A percentile compares a stretch with the other conserved stretches of the same genome.
These are phyloP conservation scores for Crithidia brevicula DNA, from an alignment of 208 protist species.

Conservation along the genomic window DNA sequence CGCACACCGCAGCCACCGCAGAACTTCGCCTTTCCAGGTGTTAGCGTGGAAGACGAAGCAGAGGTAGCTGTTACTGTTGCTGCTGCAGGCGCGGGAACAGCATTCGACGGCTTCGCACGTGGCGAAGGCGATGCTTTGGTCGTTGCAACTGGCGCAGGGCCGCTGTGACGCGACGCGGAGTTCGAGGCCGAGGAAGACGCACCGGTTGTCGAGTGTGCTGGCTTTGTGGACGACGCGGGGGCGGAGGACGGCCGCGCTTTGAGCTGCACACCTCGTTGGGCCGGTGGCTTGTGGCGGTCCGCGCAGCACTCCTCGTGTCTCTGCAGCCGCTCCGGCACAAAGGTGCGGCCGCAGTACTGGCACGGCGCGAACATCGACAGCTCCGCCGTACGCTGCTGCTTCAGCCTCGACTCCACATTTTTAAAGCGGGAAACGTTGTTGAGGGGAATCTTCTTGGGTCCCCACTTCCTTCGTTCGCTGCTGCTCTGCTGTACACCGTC, in stretches of 20 bases:
- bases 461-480: not conserved
- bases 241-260: constrained; percentile 4
- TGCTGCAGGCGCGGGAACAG: not conserved
- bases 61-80: not conserved
- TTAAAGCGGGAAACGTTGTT: constrained; percentile 88
- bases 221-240: constrained; percentile 1
- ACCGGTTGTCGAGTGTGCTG: constrained; percentile 1
- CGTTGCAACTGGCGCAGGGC: not conserved
- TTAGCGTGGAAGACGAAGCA: not conserved
- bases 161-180: not conserved
- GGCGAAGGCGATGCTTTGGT: not conserved
- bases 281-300: constrained; percentile 59
- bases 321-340: constrained; percentile 67
- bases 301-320: constrained; percentile 88
- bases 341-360: constrained; percentile 76
- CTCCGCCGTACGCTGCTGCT: constrained; percentile 39
- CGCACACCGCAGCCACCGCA: constrained; percentile 74
- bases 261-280: constrained; percentile 1
- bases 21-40: constrained; percentile 35
- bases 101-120: not conserved
- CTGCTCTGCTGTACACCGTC: not conserved
- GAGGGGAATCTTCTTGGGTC: constrained; percentile 53
- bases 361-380: constrained; percentile 46
- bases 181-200: not conserved
- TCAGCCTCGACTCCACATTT: constrained; percentile 74